phyloP scores from a whole-genome alignment of 2,329 filamentous ascomycete species.

The Aphanoascus verrucosus region DNA sequence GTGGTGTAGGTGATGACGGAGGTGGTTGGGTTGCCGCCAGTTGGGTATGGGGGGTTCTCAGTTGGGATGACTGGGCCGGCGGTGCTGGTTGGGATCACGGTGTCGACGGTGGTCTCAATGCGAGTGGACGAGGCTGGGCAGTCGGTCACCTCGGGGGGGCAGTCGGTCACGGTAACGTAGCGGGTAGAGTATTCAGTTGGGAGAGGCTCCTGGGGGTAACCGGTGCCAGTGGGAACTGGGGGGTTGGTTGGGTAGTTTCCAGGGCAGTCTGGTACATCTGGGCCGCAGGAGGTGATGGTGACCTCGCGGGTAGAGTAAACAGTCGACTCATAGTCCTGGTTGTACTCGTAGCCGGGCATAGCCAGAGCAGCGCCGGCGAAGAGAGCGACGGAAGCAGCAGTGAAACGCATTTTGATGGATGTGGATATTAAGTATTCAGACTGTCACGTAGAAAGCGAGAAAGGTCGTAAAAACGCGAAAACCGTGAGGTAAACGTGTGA shows the following conservation, averaged over 20 bases:
- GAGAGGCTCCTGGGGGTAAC: constrained; percentile 13
- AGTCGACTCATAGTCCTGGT: constrained; percentile 25
- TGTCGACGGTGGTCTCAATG: constrained; percentile 5
- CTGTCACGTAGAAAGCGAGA: neutral
- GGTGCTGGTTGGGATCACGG: constrained; percentile 8
- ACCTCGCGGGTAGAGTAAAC: constrained; percentile 50
- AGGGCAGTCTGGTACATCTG: constrained; percentile 52
- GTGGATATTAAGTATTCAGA: constrained; percentile 9
- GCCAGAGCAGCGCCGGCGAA: constrained; percentile 34
- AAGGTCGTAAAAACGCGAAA: neutral
- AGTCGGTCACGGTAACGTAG: constrained; percentile 52
- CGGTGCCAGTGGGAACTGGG: constrained; percentile 21
- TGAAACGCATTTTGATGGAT: constrained; percentile 36
- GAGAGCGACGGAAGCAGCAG: constrained; percentile 32
- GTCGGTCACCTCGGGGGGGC: constrained; percentile 42
- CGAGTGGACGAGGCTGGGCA: constrained; percentile 12
- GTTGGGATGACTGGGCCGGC: constrained; percentile 5
- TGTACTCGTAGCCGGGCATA: constrained; percentile 22
- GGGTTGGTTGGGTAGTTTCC: constrained; percentile 18
- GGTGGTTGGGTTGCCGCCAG: constrained; percentile 12
- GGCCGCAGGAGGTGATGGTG: constrained; percentile 53
- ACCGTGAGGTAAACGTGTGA: neutral
- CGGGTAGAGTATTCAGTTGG: constrained; percentile 46
- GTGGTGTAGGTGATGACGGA: constrained; percentile 42
- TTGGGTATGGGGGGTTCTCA: constrained; percentile 13